Evolutionary conservation across 2,329 filamentous ascomycete genomes (phyloP).

Genomic region (Arthrobotrys conoides): DNA sequence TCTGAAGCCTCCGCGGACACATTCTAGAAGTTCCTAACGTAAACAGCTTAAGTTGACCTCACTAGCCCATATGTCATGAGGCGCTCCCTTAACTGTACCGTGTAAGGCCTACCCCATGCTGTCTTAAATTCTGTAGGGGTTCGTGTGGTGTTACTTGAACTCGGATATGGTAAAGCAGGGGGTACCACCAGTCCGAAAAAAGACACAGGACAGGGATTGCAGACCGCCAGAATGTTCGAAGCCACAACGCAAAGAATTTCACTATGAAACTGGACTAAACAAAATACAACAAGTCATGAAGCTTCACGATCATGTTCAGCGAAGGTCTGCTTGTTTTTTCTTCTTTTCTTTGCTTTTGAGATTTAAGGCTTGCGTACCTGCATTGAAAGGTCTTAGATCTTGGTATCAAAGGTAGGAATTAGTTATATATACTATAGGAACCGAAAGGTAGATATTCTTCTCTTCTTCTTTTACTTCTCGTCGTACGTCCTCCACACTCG

Average conservation of each 20-base stretch:
- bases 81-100: no score
- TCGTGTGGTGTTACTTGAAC: constrained; percentile 11
- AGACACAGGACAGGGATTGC: background rate
- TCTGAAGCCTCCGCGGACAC: background rate
- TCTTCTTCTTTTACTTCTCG: background rate
- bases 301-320: background rate
- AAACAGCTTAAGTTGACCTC: no score
- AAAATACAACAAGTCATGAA: background rate
- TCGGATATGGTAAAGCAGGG: background rate
- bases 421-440: background rate
- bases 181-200: background rate
- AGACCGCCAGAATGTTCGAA: background rate
- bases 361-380: background rate
- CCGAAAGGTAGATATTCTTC: background rate
- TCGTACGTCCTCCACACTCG: constrained; percentile 1
- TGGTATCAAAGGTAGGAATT: background rate
- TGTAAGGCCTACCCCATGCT: background rate
- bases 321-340: background rate
- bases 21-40: constrained; percentile 2
- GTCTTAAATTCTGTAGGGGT: constrained; percentile 14
- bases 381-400: background rate
- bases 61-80: no score
- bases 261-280: background rate
- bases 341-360: no score
- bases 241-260: constrained; percentile 15